Percentiles rank a stretch among this genome's conserved stretches.
Conservation (phyloP, 768 basidiomycete species). For the Podaxis pistillaris region DNA sequence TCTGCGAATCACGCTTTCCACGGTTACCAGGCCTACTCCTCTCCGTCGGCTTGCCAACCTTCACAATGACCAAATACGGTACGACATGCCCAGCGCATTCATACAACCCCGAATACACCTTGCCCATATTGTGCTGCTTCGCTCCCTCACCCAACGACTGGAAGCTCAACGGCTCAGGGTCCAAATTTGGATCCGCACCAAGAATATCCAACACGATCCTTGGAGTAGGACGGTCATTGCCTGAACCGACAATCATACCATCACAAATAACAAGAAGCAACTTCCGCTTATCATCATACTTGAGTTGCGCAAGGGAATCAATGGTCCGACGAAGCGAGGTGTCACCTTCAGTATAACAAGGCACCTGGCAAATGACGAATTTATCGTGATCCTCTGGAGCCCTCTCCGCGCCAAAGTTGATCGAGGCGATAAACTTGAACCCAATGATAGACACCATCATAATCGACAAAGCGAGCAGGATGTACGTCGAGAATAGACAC, state of each 20-base stretch:
- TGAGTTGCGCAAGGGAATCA: conserved; percentile 89
- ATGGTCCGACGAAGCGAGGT: conserved; percentile 82
- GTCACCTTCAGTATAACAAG: conserved; percentile 98
- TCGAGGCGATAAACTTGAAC: conserved; percentile 92
- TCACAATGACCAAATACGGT: conserved; percentile 89
- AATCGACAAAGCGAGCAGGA: conserved; percentile 83
- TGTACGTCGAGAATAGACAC: conserved; percentile 88
- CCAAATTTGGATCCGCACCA: conserved; percentile 87
- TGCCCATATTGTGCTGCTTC: conserved; percentile 98
- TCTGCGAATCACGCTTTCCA: conserved; percentile 97
- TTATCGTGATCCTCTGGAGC: conserved; percentile 96
- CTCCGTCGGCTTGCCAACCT: conserved; percentile 95
- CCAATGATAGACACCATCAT: conserved; percentile 95
- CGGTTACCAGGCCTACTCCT: conserved; percentile 92
- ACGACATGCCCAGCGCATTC: conserved; percentile 95
- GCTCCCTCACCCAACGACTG: conserved; percentile 91
- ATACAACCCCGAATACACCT: conserved; percentile 94
- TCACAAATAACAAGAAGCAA: conserved; percentile 92
- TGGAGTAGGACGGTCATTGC: conserved; percentile 95
- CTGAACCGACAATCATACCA: conserved; percentile 96
- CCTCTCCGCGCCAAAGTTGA: conserved; percentile 76
- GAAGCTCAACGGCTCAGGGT: conserved; percentile 95
- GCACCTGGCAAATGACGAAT: conserved; percentile 96
- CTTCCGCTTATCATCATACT: conserved; percentile 98
- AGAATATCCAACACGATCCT: conserved; percentile 96